Evolutionary conservation across 2,329 filamentous ascomycete genomes (phyloP), one percentile per base, ranked within the genome.

Genomic region (Penicillium aurantiogriseum): DNA sequence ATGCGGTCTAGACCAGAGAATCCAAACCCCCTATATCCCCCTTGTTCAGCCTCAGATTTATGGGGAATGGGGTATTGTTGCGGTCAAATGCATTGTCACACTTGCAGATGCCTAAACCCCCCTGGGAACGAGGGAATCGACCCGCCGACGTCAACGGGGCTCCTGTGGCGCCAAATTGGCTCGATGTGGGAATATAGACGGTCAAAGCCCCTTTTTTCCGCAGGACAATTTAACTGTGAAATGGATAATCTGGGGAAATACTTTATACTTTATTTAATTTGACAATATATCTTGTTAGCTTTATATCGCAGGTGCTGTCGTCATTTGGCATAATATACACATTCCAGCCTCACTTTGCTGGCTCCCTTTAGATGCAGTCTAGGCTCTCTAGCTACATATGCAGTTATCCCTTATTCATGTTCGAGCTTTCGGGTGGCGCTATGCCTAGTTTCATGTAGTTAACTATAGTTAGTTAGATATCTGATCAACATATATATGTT

Each of bases 101-200:
- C 19, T 33, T 46, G 39, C 42, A 43, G 33, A 43, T 45, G 35
- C n/a, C 51, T 39, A 43, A 43, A 25, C 33, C 42, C 48, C 52
- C 54, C 35, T 42, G 27, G 40, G 36, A 53, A 53, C 42, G 29
- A 53, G 54, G 43, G 29, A 42, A 57, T 57, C 54, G 54, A 57
- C 54, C 54, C 49, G 54, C 49, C 54, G 54, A 45, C 56, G 56
- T 49, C 51, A 50, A 55, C 36, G 56, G 51, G 45, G 44, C 45
- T 55, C 25, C 31, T 47, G 56, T 58, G 56, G 56, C 56, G 56
- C 43, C 40, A 42, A 53, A 38, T 48, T n/a, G 42, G 51, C 45
- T 54, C 23, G 23, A 57, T 57, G 17, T 19, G 42, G 48, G 35
- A 51, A 35, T 21, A 35, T 43, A 8, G 25, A 33, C 19, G n/a